Evolutionary conservation across 208 protist genomes (phyloP), one percentile per base, ranked within the genome.

Genomic region (Crithidia fasciculata): DNA sequence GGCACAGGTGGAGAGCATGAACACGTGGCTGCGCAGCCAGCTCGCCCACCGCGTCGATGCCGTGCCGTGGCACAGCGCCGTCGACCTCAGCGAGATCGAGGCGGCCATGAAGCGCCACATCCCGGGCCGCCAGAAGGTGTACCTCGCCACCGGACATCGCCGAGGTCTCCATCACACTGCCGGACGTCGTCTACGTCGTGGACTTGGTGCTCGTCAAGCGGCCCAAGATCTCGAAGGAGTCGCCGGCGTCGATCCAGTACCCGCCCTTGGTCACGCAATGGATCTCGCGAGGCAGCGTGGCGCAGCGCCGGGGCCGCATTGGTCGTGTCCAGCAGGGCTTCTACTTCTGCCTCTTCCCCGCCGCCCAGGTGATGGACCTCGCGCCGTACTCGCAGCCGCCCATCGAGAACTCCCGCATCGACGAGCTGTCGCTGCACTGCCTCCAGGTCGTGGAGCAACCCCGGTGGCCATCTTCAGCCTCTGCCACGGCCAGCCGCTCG

Each of bases 101-200:
- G 92, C 85, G 10, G 88, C 90, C 4, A 77, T 99, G 28, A 73
- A 96, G 19, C 88, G 88, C 13, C 72, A 97, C 41, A 87, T 97
- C 44, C 71, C 74, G 6, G 88, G 75, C 19, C 78, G 86, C 8
- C 80, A 97, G 56, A 99, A 99, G 81, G 83, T 99, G 41, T 95
- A 99, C 60, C 76, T 99, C 18, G 86, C 95, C 37, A 99, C 98
- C 39, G 98, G n/a, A 98, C 79, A 99, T 99, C 74, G 98, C 97
- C 2, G 97, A 99, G 76, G 98, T 98, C 8, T 97, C 89, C 44
- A 78, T 99, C 16, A 99, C 98, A 45, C 92, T 99, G 58, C 96
- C 98, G 16, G 98, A 99, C 74, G 91, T 96, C 3, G 92, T 96
- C 37, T 93, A 95, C 67, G 97, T 99, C 10, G 95, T 99, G 47